Evolutionary conservation across 768 basidiomycete genomes (phyloP), one percentile per base, ranked within the genome.

Genomic region (Rhizopogon sp.): DNA sequence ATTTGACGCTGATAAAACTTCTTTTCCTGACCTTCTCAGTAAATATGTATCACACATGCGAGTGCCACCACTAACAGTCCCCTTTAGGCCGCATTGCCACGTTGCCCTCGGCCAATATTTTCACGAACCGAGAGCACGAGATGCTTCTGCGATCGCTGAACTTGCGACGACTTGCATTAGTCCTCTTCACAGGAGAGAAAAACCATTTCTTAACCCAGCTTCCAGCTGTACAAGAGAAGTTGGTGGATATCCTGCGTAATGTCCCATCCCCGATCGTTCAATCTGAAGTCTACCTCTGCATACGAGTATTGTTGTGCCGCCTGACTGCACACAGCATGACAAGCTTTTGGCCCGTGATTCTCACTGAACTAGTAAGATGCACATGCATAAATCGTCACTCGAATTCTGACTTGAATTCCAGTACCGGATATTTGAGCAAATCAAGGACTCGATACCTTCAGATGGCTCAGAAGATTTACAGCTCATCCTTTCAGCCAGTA

Each of bases 331-430:
- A 95, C 64, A 97, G 96, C 64, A 67, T 99, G 64, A 87, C 89
- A 8, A 95, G 93, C 62, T 92, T 98, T 70, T 98, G 97, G 96
- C 96, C 97, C 1, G 90, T 96, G 42, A 79, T 99, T 42, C 67
- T 98, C 59, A 92, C 94, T 1, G 97, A 99, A 73, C 73, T 99
- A 64, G 93, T 92, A 62, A 55, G 81, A 65, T 39, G 39, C 47
- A 8, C 13, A 1, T 31, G 3, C 3, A 10, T 35, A 22, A 22
- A 17, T 33, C 37, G 46, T 54, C 50, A 59, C 22, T 25, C 6
- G 43, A 14, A 46, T 46, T n/a, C 9, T 17, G 28, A 53, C 42
- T 20, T 22, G 10, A 20, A 14, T 22, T 39, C 0, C 56, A 98
- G 95, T 86, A 93, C 50, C 93, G 94, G 17, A 81, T 96, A 7